Base-by-base conservation (phyloP, 2,329 filamentous ascomycete species). In the Xylariaceae sp. region DNA sequence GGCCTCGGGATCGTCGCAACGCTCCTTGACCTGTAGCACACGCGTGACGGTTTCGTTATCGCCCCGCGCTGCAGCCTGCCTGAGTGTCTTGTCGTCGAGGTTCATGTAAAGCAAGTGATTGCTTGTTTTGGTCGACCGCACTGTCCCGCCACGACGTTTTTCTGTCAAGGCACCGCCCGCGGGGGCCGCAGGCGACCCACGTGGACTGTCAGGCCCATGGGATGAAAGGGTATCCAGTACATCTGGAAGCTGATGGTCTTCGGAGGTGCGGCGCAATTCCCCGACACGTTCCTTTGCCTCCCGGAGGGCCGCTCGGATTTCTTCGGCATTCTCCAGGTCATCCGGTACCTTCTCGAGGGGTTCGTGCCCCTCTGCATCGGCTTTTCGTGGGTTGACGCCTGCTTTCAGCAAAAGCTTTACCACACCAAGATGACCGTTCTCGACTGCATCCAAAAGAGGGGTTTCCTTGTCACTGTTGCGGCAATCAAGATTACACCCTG, bases 361-460 rank as follows among this genome's bases (percentile, higher is more conserved):
- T 55, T 95, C 88, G 57, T 95, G 84, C 4, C 92, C 92, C 53
- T 88, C 84, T n/a, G 87, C 81, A 58, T 97, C 96, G 32, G 88
- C 82, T 50, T 88, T 85, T 34, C 88, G 81, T 34, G 92, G 92
- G 57, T 98, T 94, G 9, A 94, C 90, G 9, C 89, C 90, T 40
- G 89, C 83, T 39, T 84, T 78, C 2, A 98, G 70, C 23, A 98
- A 68, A 8, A 95, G 70, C 54, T 81, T 86, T 29, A 98, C 85
- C 3, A 97, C 90, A 13, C 85, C 85, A 6, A 95, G 61, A 57
- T 98, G 89, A 1, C 87, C 87, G 55, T 98, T 98, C 52, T 97
- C 92, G 18, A 97, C 88, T 4, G 92, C 92, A 67, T 98, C 92
- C 38, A 98, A 83, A 24, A 98, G 73, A 18, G 92, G 92, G 0